Evolutionary conservation across 2,329 filamentous ascomycete species (phyloP).

Genomic region (Penicillium sumatraense): DNA sequence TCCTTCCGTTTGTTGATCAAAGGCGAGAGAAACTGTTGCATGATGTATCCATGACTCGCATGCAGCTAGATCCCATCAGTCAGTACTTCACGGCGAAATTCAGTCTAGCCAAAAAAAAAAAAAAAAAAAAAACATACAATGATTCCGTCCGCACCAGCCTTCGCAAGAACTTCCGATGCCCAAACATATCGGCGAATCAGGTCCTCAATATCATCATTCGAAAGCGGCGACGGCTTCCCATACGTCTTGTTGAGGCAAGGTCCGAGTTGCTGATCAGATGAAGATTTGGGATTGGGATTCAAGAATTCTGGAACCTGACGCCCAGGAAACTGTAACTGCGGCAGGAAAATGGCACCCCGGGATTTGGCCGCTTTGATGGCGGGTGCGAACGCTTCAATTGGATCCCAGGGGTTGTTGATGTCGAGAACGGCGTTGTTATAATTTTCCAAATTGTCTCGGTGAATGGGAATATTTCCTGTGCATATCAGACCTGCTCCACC

Average conservation of each 20-base stretch:
- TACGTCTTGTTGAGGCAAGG: conserved; percentile 22
- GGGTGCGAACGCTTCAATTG: conserved; percentile 28
- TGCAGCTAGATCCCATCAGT: conserved; percentile 11
- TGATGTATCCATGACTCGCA: conserved; percentile 26
- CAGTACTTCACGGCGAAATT: neutral
- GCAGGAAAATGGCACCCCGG: conserved; percentile 26
- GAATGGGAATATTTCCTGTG: conserved; percentile 33
- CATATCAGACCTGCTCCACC: conserved; percentile 30
- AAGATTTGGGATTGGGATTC: conserved; percentile 27
- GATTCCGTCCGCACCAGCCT: conserved; percentile 29
- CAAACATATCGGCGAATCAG: conserved; percentile 26
- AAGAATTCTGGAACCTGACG: conserved; percentile 28
- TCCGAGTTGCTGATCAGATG: conserved; percentile 24
- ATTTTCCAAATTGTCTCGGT: conserved; percentile 31
- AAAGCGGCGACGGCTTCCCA: conserved; percentile 23
- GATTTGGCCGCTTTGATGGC: conserved; percentile 27
- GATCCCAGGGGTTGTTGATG: conserved; percentile 25
- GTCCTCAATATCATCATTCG: conserved; percentile 21
- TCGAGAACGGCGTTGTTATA: conserved; percentile 34
- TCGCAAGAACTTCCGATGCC: conserved; percentile 22
- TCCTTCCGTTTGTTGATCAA: conserved; percentile 23
- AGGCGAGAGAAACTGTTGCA: conserved; percentile 25
- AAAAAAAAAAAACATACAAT: conserved; percentile 8
- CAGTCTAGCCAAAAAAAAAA: too few relatives aligned
- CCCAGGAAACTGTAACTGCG: conserved; percentile 29